Conservation (phyloP, 2,329 filamentous ascomycete genomes). For the Cladosporium halotolerans region DNA sequence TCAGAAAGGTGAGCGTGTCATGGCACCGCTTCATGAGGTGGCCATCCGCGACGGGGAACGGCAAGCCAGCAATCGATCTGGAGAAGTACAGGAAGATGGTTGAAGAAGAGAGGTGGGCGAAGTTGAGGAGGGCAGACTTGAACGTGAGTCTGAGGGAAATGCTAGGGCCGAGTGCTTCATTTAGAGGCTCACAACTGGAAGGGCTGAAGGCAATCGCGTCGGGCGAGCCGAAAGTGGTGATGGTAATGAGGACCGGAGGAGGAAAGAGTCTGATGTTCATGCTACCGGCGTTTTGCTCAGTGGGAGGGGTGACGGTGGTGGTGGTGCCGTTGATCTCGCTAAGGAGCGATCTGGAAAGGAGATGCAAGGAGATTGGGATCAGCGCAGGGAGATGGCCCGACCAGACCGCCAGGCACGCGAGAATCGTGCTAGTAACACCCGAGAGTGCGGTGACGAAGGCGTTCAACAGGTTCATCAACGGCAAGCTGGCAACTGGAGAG, state of each 20-base stretch:
- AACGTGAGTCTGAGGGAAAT: background rate
- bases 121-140: background rate
- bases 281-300: background rate
- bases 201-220: background rate
- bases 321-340: background rate
- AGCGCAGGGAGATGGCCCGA: background rate
- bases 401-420: background rate
- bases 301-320: background rate
- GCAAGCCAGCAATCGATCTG: background rate
- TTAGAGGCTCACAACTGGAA: background rate
- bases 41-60: background rate
- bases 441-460: slow-evolving; percentile 19
- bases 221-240: background rate
- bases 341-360: background rate
- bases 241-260: background rate
- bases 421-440: slow-evolving; percentile 23
- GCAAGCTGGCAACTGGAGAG: background rate
- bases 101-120: background rate
- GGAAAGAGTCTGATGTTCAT: background rate
- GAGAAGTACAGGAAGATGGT: background rate
- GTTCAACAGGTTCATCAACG: slow-evolving; percentile 17
- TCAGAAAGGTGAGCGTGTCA: background rate
- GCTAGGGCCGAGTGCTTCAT: background rate
- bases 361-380: background rate
- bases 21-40: background rate